Evolutionary conservation across 2,329 filamentous ascomycete species (phyloP).

Genomic region (Teratosphaeria viscida): DNA sequence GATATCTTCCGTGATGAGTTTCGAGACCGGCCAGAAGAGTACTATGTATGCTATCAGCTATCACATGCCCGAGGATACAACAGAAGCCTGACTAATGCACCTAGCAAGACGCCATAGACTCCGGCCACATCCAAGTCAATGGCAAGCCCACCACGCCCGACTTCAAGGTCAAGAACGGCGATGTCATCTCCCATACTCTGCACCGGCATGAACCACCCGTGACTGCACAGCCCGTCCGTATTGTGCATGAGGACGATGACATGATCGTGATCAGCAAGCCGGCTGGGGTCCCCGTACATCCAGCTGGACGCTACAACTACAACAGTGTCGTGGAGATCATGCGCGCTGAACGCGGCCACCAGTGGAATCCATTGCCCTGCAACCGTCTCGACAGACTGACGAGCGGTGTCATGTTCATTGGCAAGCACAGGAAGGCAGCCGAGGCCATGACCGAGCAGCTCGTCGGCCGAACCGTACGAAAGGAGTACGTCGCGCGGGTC

Average conservation of each 20-base stretch:
- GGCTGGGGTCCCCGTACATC: conserved; percentile 86
- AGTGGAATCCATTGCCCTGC: conserved; percentile 60
- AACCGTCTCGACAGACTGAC: conserved; percentile 91
- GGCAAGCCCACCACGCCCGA: conserved; percentile 55
- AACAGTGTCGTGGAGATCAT: conserved; percentile 94
- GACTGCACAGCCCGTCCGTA: conserved; percentile 63
- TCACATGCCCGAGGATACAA: neutral
- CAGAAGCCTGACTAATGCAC: conserved; percentile 16
- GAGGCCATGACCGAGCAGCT: conserved; percentile 69
- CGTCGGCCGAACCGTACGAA: conserved; percentile 69
- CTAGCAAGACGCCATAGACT: conserved; percentile 64
- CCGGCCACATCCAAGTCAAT: conserved; percentile 70
- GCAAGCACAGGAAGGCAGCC: conserved; percentile 71
- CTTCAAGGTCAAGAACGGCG: conserved; percentile 73
- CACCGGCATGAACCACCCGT: conserved; percentile 95
- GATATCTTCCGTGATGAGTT: conserved; percentile 91
- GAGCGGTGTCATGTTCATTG: conserved; percentile 96
- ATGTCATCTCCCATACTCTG: conserved; percentile 82
- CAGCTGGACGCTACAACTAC: conserved; percentile 88
- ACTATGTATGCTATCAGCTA: conserved; percentile 56
- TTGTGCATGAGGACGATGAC: conserved; percentile 84
- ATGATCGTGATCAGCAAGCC: conserved; percentile 97
- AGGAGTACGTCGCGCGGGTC: conserved; percentile 90
- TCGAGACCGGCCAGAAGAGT: conserved; percentile 71
- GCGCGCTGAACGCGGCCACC: conserved; percentile 56